These are phyloP conservation scores for Penicillium sp. DNA, from an alignment of 2,329 filamentous ascomycete genomes.

Conservation along the genomic window DNA sequence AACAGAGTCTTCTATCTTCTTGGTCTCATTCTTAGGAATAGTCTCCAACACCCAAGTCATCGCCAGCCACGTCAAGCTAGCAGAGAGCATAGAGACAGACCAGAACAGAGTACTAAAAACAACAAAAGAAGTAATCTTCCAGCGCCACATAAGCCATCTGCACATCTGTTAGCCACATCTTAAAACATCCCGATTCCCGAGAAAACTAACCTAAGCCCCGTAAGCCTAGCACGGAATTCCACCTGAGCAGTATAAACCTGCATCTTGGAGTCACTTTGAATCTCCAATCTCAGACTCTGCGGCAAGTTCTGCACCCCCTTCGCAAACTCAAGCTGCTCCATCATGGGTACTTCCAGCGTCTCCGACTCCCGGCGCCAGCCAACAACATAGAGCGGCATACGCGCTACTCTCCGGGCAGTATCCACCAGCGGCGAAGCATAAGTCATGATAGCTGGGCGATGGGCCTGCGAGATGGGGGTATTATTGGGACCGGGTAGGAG, in stretches of 20 bases:
- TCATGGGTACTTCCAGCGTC: constrained; percentile 65
- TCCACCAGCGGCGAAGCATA: constrained; percentile 72
- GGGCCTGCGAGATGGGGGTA: constrained; percentile 60
- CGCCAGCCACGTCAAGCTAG: constrained; percentile 63
- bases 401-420: constrained; percentile 57
- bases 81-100: constrained; percentile 67
- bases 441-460: constrained; percentile 73
- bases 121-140: constrained; percentile 67
- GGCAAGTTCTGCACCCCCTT: constrained; percentile 55
- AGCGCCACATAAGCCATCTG: constrained; percentile 82
- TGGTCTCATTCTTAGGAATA: constrained; percentile 27
- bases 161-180: constrained; percentile 17
- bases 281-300: constrained; percentile 57
- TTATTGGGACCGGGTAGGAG: constrained; percentile 28
- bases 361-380: constrained; percentile 64
- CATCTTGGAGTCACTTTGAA: constrained; percentile 66
- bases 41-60: constrained; percentile 45
- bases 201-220: constrained; percentile 59
- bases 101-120: constrained; percentile 73
- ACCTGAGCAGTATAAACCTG: constrained; percentile 73
- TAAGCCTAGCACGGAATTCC: constrained; percentile 70
- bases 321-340: constrained; percentile 68
- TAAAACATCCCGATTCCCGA: neutral
- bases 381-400: constrained; percentile 68
- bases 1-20: constrained; percentile 20